Conservation (phyloP, 2,329 filamentous ascomycete genomes). For the Epichloe gansuensis region DNA sequence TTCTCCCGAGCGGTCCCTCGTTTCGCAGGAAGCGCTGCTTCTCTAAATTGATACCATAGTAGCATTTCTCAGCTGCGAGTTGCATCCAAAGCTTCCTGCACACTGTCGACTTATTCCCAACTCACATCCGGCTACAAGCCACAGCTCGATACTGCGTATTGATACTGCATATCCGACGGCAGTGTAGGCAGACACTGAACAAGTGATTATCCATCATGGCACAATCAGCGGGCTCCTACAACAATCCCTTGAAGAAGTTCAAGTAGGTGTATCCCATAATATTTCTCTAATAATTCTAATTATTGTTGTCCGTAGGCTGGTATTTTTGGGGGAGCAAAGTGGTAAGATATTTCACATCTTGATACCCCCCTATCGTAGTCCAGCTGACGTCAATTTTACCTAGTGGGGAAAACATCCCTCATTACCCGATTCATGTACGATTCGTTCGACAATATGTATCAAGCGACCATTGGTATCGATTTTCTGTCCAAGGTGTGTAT, state of each 20-base stretch:
- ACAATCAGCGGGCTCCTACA: constrained; percentile 74
- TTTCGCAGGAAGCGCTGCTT: neutral
- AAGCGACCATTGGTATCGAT: constrained; percentile 98
- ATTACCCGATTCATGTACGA: constrained; percentile 99
- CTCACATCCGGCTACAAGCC: neutral
- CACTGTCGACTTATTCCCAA: neutral
- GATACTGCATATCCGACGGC: neutral
- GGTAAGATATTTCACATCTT: constrained; percentile 46
- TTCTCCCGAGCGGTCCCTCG: too few species aligned
- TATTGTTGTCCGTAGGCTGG: constrained; percentile 47
- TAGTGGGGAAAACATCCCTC: constrained; percentile 95
- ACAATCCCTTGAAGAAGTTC: constrained; percentile 99
- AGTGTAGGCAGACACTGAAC: neutral
- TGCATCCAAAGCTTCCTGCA: neutral
- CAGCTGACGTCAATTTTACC: constrained; percentile 14
- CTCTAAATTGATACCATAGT: neutral
- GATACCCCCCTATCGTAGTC: neutral
- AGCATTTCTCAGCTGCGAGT: neutral
- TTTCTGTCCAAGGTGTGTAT: constrained; percentile 81
- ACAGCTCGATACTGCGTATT: neutral
- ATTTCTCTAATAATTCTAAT: neutral
- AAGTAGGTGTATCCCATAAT: constrained; percentile 47
- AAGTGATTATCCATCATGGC: constrained; percentile 49
- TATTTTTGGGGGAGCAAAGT: constrained; percentile 96
- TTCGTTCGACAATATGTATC: constrained; percentile 99